A percentile compares a stretch with the other conserved stretches of the same genome.
These are phyloP conservation scores for Apiotrichum montevideense DNA, from an alignment of 1,284 basidiomycete species.

Conservation along the genomic window DNA sequence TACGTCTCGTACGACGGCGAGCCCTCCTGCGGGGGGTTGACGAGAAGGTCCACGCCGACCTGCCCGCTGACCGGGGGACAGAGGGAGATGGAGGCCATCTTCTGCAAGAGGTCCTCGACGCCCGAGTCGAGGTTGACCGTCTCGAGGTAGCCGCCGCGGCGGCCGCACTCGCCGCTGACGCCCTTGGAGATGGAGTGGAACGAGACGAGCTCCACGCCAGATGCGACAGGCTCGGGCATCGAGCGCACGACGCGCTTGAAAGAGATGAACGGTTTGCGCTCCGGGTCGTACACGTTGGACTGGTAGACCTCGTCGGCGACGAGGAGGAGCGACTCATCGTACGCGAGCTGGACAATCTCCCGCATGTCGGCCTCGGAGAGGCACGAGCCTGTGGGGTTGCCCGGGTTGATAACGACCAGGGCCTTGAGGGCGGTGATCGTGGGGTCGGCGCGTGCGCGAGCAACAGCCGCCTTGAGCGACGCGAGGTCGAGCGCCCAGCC, in stretches of 20 bases:
- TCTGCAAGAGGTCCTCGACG: conserved; percentile 73
- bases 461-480: conserved; percentile 62
- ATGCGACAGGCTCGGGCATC: conserved; percentile 49
- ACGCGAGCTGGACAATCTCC: conserved; percentile 66
- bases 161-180: conserved; percentile 81
- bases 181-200: conserved; percentile 93
- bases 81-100: conserved; percentile 77
- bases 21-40: conserved; percentile 68
- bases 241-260: conserved; percentile 75
- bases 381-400: conserved; percentile 82
- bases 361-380: conserved; percentile 65
- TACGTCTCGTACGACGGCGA: conserved; percentile 66
- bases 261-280: conserved; percentile 66
- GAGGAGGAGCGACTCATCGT: conserved; percentile 71
- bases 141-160: conserved; percentile 90
- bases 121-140: conserved; percentile 67
- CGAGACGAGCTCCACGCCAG: conserved; percentile 64
- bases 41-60: conserved; percentile 79
- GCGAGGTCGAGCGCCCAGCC: conserved; percentile 73
- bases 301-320: conserved; percentile 93
- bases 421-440: conserved; percentile 56
- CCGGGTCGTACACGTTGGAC: conserved; percentile 65
- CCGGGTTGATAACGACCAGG: conserved; percentile 87
- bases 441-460: conserved; percentile 59
- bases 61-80: conserved; percentile 73